Base-by-base conservation (phyloP, 768 basidiomycete genomes). In the Lyophyllum semitale region DNA sequence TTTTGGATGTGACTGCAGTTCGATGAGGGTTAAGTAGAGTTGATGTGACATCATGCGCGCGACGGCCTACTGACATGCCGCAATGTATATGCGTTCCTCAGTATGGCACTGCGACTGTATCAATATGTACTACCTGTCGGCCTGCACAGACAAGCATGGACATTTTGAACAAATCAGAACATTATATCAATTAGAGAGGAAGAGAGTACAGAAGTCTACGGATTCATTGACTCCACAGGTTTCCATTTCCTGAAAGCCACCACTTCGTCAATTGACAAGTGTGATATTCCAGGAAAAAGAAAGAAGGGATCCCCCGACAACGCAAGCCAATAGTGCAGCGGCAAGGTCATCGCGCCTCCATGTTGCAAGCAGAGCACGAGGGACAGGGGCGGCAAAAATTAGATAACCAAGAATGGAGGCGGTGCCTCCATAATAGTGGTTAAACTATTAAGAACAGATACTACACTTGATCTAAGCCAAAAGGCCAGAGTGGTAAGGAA, bases 381-480 rank as follows among this genome's bases (percentile, higher is more conserved):
- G 56, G 54, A 40, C 64, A 61, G 42, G 59, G 64, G 52, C 63
- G 59, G 38, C 66, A 54, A 59, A 63, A 54, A 52, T 52, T 32
- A 52, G 41, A 52, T 52, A 52, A 52, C 51, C 51, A 52, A 52
- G 51, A 52, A 52, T 52, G 51, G 51, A 52, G 51, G 51, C 51
- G 51, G 51, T 52, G 51, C 51, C 51, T 52, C 51, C 51, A 52
- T 52, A 52, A 52, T 52, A 52, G 79, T 77, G 77, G 78, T 85
- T 84, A 84, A 84, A 84, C 83, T 84, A 84, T 85, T 85, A 88
- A 91, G 88, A 90, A 91, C 89, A 92, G 89, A 91, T 92, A 91
- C 89, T 91, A 91, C 89, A 91, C 89, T 91, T 91, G 89, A 91
- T 91, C 89, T 90, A 91, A 91, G 89, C 89, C 89, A 91, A 89